Evolutionary conservation across 495 filamentous ascomycete species (phyloP), one percentile per base, ranked within the genome.

Genomic region (Aspergillus incahuasiensis): DNA sequence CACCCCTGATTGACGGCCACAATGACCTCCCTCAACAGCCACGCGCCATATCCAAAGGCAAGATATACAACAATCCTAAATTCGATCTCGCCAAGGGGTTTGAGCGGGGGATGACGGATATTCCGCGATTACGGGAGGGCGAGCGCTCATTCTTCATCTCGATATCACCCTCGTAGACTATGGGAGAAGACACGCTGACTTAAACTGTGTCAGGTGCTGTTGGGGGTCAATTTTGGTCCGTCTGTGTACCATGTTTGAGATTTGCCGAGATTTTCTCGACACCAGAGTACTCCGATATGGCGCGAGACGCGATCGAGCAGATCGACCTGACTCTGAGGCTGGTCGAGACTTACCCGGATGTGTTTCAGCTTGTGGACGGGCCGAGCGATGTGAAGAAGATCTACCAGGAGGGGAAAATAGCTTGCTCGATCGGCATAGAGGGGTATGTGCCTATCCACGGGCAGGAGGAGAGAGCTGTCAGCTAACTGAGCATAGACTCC

Each of bases 201-300:
- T n/a, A n/a, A 28, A 28, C 25, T 3, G 25, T 28, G 8, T n/a
- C 25, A 28, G 25, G 25, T 8, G 25, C 25, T 28, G 25, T 28
- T 8, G 25, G 25, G 3, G 25, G 25, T 28, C 25, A 28, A 28
- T 28, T 28, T 8, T 28, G 72, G 71, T 69, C 64, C 48, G 63
- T 64, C 1, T 63, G 56, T 47, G 45, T 64, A 20, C 41, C 16
- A 43, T 43, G 7, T n/a, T 35, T 28, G 25, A 28, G 25, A 8
- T 28, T 8, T 8, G 25, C 25, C 25, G 25, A 28, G 25, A 28
- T 51, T 34, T 63, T 55, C 24, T 49, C 55, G 24, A 28, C 25
- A 8, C 25, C 18, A 9, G 41, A 43, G 5, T 43, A 22, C 41
- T 43, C 16, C 4, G 16, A 22, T 2, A 24, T 22, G 5, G 47